A percentile compares a stretch with the other conserved stretches of the same genome.
phyloP scores from a whole-genome alignment of 345 rosid genomes.

The Brassica napus region Da-Ae NC_063445.1:7129501-7130000 shows the following conservation, averaged over 20 bases:
- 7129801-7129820: neutral
- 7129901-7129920: neutral
- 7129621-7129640: neutral
- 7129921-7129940: neutral
- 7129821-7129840: neutral
- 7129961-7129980: no score
- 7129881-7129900: neutral
- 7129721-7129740: neutral
- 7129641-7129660: neutral
- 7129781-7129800: neutral
- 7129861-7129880: neutral
- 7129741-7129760: neutral
- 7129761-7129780: neutral
- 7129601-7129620: neutral
- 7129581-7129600: constrained; percentile 2
- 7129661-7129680: neutral
- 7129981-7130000: no score
- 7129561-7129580: neutral
- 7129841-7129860: neutral
- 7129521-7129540: neutral
- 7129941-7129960: neutral
- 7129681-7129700: neutral
- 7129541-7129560: neutral
- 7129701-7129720: neutral
- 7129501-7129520: constrained; percentile 3